Conservation (phyloP, 2,329 filamentous ascomycete species). For the Tolypocladium pustulatum region DNA sequence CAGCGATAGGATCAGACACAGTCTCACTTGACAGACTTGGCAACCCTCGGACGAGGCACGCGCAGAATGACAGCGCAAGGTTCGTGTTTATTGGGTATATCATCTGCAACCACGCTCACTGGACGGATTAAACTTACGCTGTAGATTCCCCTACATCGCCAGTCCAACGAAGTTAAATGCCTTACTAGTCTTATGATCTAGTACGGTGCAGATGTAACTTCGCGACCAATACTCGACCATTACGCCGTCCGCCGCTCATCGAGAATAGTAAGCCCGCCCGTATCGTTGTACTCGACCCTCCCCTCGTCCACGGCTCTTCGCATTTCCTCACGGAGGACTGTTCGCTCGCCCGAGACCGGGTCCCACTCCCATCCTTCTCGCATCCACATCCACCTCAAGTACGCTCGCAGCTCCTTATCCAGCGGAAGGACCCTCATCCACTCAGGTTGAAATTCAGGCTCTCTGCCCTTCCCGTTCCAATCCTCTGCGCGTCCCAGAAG, state of each 20-base stretch:
- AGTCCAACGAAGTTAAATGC: no score
- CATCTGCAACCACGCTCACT: background rate
- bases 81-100: background rate
- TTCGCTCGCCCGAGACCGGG: constrained; percentile 54
- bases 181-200: no score
- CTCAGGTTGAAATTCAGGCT: constrained; percentile 61
- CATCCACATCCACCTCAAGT: constrained; percentile 85
- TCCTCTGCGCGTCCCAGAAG: constrained; percentile 55
- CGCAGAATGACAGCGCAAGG: background rate
- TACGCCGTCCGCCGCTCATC: constrained; percentile 5
- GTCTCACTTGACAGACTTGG: background rate
- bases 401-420: constrained; percentile 86
- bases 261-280: constrained; percentile 34
- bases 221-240: background rate
- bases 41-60: background rate
- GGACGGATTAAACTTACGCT: no score
- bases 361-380: constrained; percentile 79
- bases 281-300: constrained; percentile 44
- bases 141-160: background rate
- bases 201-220: background rate
- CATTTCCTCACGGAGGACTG: constrained; percentile 40
- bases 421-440: constrained; percentile 78
- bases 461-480: constrained; percentile 50
- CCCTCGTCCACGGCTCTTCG: constrained; percentile 46
- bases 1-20: background rate